Percentiles rank a stretch among this genome's conserved stretches.
These are phyloP conservation scores for Iberis pinnata DNA, from an alignment of 345 rosid genomes.

Conservation along the genomic window DNA sequence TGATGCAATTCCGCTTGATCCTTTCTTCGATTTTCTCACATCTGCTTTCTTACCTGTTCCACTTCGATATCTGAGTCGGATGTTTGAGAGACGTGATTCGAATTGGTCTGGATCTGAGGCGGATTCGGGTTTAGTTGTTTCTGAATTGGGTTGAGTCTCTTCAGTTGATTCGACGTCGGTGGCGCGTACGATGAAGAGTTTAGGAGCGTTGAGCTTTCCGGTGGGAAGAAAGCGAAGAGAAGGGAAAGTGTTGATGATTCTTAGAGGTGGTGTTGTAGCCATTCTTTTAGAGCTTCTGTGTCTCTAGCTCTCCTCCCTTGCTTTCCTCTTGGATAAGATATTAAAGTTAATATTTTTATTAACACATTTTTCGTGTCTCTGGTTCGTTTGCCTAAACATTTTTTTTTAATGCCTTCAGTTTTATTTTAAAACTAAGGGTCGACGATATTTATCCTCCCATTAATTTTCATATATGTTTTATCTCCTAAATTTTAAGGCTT, in stretches of 20 bases:
- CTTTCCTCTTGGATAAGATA: slow-evolving; percentile 28
- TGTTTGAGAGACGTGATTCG: slow-evolving; percentile 63
- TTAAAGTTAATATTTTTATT: background rate
- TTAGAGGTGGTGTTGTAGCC: slow-evolving; percentile 41
- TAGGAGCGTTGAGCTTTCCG: slow-evolving; percentile 22
- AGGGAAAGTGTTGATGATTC: slow-evolving; percentile 33
- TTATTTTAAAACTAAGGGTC: too few relatives aligned
- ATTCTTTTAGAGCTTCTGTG: slow-evolving; percentile 27
- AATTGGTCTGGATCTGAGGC: slow-evolving; percentile 39
- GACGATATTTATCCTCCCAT: too few relatives aligned
- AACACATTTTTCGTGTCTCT: too few relatives aligned
- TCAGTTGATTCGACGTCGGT: slow-evolving; percentile 42
- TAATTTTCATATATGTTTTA: too few relatives aligned
- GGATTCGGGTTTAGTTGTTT: slow-evolving; percentile 27
- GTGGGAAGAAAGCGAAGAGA: slow-evolving; percentile 16
- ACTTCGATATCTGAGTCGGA: slow-evolving; percentile 58
- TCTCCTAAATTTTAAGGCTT: too few relatives aligned
- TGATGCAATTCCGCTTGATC: slow-evolving; percentile 24
- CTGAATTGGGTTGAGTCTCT: slow-evolving; percentile 33
- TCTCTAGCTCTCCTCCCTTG: slow-evolving; percentile 8
- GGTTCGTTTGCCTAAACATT: too few relatives aligned
- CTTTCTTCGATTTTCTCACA: slow-evolving; percentile 58
- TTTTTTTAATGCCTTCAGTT: too few relatives aligned
- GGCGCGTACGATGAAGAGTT: slow-evolving; percentile 37
- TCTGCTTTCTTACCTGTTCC: slow-evolving; percentile 90